Base-by-base conservation (phyloP, 352 stramenopile species). In the Phytophthora crassamura region DNA sequence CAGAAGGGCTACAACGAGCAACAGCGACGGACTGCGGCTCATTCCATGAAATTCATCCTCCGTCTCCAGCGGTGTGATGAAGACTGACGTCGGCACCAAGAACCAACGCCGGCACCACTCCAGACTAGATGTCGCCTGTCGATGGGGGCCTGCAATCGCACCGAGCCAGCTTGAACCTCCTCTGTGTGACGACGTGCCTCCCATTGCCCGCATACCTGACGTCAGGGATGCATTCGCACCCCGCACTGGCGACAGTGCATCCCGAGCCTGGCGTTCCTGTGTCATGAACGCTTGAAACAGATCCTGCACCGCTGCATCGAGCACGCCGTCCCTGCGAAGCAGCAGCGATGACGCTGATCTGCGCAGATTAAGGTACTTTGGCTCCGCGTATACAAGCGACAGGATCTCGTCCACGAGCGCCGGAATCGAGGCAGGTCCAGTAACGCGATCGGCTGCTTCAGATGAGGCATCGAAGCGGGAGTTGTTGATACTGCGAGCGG, bases 301-400 rank as follows among this genome's bases (percentile, higher is more conserved):
- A 10, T 3, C 9, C 16, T 35, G 55, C 2, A 38, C 43, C 10
- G 6, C 12, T 6, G 41, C 14, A 5, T 34, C 35, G 11, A 64
- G 4, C 10, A 25, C 25, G 15, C 16, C 47, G 7, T 35, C 25
- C n/a, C 10, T 49, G 36, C 36, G 43, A 22, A 64, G 55, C 5
- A 62, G 30, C 14, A 62, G 14, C 11, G 32, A 5, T 1, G 54
- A 62, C 6, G 35, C 33, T 38, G 22, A 9, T 5, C 14, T 14
- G 18, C 54, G 54, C 15, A 62, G 20, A 18, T 14, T 15, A 4
- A 14, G 54, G 42, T 48, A 62, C 14, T 47, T 62, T n/a, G 54
- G 41, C n/a, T 55, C 42, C 5, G 54, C 34, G n/a, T 62, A 62
- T 10, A 55, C 16, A 33, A 62, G 32, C n/a, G 54, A 62, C 7